A percentile compares a stretch with the other conserved stretches of the same genome.
Evolutionary conservation across 2,329 filamentous ascomycete genomes (phyloP).

Genomic region (Penicillium sp.): DNA sequence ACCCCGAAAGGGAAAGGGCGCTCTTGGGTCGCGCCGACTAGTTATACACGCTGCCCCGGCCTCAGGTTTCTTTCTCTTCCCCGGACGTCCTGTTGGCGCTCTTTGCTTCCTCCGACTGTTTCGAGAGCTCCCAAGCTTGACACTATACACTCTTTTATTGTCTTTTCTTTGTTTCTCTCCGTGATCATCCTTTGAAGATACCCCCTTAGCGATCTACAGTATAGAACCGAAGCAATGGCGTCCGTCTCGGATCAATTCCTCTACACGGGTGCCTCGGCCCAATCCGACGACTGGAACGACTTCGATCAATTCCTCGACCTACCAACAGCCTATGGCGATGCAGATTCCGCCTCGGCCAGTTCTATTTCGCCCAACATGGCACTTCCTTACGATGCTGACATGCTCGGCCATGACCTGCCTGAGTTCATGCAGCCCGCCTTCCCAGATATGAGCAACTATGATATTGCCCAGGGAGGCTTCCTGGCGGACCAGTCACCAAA

Average conservation of each 20-base stretch:
- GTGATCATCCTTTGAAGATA: slow-evolving; percentile 2
- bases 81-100: slow-evolving; percentile 2
- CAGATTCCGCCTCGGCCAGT: slow-evolving; percentile 30
- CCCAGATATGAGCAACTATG: slow-evolving; percentile 25
- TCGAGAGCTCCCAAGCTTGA: not conserved
- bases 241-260: slow-evolving; percentile 27
- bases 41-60: slow-evolving; percentile 7
- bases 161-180: slow-evolving; percentile 2
- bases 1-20: slow-evolving; percentile 24
- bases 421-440: slow-evolving; percentile 23
- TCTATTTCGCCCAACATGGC: slow-evolving; percentile 33
- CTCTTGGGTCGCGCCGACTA: slow-evolving; percentile 5
- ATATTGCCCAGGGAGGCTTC: slow-evolving; percentile 19
- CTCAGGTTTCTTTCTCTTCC: slow-evolving; percentile 26
- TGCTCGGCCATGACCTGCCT: slow-evolving; percentile 20
- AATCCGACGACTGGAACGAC: slow-evolving; percentile 32
- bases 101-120: slow-evolving; percentile 1
- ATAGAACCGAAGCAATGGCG: slow-evolving; percentile 23
- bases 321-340: slow-evolving; percentile 27
- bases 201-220: not conserved
- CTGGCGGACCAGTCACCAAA: slow-evolving; percentile 17
- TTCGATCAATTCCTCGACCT: slow-evolving; percentile 37
- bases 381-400: slow-evolving; percentile 27
- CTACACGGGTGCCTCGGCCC: slow-evolving; percentile 20
- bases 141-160: not conserved